Base-by-base conservation (phyloP, 352 stramenopile species). In the Globisporangium radiosum region DNA sequence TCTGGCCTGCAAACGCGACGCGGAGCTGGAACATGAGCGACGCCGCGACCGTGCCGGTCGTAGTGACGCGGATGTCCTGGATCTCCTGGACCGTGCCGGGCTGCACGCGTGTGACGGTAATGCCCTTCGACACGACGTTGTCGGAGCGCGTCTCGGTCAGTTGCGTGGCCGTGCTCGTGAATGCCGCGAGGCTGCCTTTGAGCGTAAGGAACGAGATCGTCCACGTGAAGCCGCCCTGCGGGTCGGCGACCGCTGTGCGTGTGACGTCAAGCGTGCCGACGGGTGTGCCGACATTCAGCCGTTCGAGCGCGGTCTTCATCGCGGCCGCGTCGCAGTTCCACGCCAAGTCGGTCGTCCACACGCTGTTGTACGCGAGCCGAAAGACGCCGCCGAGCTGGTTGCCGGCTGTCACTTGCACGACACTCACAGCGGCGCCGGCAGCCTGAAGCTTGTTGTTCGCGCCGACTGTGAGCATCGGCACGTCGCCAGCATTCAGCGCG, bases 211-310 rank as follows among this genome's bases (percentile, higher is more conserved):
- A 98, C 33, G 87, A 96, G 13, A 99, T 77, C n/a, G 85, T 96
- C 94, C 94, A 99, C 53, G 83, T 97, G 70, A 93, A 98, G 0
- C 92, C 92, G 5, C 82, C 83, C 60, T 97, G 83, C 5, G 78
- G 66, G 64, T 97, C 87, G 4, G 90, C 69, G 4, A 69, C 73
- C 3, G 44, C 55, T 4, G 79, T 76, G 13, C 91, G 76, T 17
- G 70, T 56, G 14, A 96, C 74, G 42, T 90, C 78, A 4, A 96
- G 38, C 1, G 68, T 75, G 0, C 82, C 82, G 4, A 88, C 68
- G 25, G 66, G 11, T 0, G 17, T 75, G 45, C 2, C 40, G 11
- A 8, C 11, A 44, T 13, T 44, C 7, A 94, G 57, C 13, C 57
- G 65, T 50, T 88, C 69, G 1, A 94, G 65, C 25, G 73, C 75